Percentiles rank a stretch among this genome's conserved stretches.
These are phyloP conservation scores for Saturnispora hagleri DNA, from an alignment of 805 yeast genomes.

Conservation along the genomic window DNA sequence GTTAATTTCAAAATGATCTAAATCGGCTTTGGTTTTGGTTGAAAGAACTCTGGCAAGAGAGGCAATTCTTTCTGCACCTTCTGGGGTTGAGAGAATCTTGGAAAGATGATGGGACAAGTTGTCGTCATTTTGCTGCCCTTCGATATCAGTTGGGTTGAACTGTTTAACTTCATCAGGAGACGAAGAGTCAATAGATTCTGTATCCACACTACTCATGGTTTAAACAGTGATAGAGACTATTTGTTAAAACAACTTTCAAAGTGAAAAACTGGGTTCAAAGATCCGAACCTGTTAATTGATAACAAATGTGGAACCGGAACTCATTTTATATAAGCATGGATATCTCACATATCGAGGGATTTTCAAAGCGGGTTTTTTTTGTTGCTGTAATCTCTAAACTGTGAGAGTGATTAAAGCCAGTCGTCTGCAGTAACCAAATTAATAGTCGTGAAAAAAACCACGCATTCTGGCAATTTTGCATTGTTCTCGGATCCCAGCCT, in stretches of 20 bases:
- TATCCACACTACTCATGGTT: constrained; percentile 12
- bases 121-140: constrained; percentile 20
- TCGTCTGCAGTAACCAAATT: neutral
- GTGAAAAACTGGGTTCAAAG: neutral
- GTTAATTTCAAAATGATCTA: constrained; percentile 36
- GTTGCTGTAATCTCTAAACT: neutral
- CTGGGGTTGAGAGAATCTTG: constrained; percentile 19
- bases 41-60: constrained; percentile 43
- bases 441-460: neutral
- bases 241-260: neutral
- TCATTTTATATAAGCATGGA: neutral
- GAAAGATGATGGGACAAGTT: constrained; percentile 22
- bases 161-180: constrained; percentile 19
- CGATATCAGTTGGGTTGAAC: constrained; percentile 20
- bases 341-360: constrained; percentile 5
- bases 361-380: constrained; percentile 1
- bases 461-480: neutral
- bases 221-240: neutral
- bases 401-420: neutral
- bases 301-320: neutral
- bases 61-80: constrained; percentile 30
- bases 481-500: neutral
- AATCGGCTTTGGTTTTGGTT: constrained; percentile 37
- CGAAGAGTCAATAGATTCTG: constrained; percentile 19
- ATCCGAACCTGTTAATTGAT: no score